A percentile compares a stretch with the other conserved stretches of the same genome.
phyloP scores from a whole-genome alignment of 176 grass and related monocot genomes.

The Phoenix roebelenii region DNA sequence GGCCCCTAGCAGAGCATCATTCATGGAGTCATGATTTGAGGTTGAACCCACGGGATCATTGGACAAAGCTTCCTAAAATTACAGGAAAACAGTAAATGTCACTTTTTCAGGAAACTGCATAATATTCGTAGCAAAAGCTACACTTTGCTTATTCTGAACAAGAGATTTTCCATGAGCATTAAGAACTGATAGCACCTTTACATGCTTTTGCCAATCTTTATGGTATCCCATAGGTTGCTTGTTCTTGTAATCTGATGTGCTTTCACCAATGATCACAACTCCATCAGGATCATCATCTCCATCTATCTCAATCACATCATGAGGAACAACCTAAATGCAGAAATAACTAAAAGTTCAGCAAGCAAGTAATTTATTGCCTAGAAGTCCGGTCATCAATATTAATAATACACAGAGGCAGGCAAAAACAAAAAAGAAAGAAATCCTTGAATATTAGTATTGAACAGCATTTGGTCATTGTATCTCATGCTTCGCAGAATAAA shows the following conservation, averaged over 20 bases:
- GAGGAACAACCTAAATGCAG: conserved; percentile 37
- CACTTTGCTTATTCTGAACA: conserved; percentile 4
- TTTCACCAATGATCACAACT: conserved; percentile 39
- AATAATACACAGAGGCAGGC: too few species aligned
- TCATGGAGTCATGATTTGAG: conserved; percentile 5
- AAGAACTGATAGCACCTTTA: conserved; percentile 26
- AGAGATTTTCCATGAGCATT: conserved; percentile 1
- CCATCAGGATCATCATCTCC: conserved; percentile 47
- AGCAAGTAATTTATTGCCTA: not conserved
- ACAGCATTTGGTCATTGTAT: too few species aligned
- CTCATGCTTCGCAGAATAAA: too few species aligned
- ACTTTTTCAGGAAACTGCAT: conserved; percentile 3
- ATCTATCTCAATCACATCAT: conserved; percentile 69
- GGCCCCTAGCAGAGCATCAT: conserved; percentile 15
- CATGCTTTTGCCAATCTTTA: conserved; percentile 28
- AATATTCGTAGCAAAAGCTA: not conserved
- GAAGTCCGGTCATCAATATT: too few species aligned
- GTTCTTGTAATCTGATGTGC: conserved; percentile 35
- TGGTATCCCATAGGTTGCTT: conserved; percentile 40
- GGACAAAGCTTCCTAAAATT: conserved; percentile 35
- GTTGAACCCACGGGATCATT: conserved; percentile 26
- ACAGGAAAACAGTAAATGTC: not conserved
- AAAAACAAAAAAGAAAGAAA: too few species aligned
- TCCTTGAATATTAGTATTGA: too few species aligned
- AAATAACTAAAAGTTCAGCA: not conserved